phyloP scores from a whole-genome alignment of 257 asterid species.

The Solanum bulbocastanum region DNA sequence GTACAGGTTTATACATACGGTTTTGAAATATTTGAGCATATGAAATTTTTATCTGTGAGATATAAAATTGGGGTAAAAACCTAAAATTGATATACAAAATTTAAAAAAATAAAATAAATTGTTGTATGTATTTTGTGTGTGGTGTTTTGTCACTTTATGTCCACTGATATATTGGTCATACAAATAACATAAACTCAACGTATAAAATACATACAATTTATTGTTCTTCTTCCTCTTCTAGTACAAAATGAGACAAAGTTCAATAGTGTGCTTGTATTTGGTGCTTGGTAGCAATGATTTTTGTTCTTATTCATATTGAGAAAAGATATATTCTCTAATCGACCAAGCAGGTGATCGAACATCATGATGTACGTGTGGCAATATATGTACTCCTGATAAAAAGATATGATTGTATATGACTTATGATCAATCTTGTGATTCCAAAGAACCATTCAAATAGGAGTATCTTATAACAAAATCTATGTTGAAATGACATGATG shows the following conservation, averaged over 20 bases:
- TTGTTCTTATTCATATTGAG: no score
- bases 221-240: not conserved
- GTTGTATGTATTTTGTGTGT: not conserved
- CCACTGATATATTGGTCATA: not conserved
- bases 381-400: not conserved
- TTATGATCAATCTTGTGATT: no score
- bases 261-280: no score
- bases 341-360: not conserved
- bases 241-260: not conserved
- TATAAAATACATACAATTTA: not conserved
- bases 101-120: no score
- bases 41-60: no score
- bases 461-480: not conserved
- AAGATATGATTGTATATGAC: not conserved
- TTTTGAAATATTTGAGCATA: not conserved
- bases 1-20: not conserved
- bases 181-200: not conserved
- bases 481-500: not conserved
- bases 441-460: not conserved
- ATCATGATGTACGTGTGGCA: not conserved
- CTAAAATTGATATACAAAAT: not conserved
- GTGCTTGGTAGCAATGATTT: no score
- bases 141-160: not conserved
- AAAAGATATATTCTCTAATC: not conserved
- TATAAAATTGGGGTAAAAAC: not conserved